A percentile compares a stretch with the other conserved stretches of the same genome.
Conservation (phyloP, 129 eudicot species). For the Logfia minima region DNA sequence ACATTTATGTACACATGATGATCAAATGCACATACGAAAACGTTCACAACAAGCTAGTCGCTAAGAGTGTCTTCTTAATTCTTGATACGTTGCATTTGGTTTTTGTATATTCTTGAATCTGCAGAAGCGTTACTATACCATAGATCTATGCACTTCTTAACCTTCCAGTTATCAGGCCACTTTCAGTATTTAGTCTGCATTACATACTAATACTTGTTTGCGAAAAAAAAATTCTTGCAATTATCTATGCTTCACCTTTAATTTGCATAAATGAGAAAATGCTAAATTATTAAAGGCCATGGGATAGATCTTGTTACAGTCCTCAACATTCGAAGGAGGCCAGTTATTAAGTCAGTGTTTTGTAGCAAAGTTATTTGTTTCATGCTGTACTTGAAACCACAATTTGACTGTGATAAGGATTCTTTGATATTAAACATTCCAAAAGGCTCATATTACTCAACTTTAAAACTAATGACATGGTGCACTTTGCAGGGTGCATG, state of each 20-base stretch:
- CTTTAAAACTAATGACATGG: constrained; percentile 9
- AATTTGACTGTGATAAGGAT: constrained; percentile 9
- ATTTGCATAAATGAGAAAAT: background rate
- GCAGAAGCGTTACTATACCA: background rate
- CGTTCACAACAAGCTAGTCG: background rate
- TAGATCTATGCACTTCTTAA: background rate
- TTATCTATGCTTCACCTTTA: background rate
- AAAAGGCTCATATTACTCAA: constrained; percentile 15
- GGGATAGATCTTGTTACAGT: background rate
- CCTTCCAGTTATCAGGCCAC: background rate
- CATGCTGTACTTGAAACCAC: constrained; percentile 14
- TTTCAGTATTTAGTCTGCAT: background rate
- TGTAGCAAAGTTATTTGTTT: background rate
- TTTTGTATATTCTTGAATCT: background rate
- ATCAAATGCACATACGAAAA: constrained; percentile 10
- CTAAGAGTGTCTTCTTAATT: background rate
- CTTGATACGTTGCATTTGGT: background rate
- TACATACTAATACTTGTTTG: background rate
- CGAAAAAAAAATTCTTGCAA: background rate
- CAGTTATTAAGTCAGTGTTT: background rate
- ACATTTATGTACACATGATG: constrained; percentile 5
- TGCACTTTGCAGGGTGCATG: constrained; percentile 12
- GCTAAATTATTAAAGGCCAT: background rate
- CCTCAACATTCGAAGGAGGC: background rate
- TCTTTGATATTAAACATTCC: constrained; percentile 6